Conservation (phyloP, 257 asterid genomes). For the Solanum lycopersicoides region DNA sequence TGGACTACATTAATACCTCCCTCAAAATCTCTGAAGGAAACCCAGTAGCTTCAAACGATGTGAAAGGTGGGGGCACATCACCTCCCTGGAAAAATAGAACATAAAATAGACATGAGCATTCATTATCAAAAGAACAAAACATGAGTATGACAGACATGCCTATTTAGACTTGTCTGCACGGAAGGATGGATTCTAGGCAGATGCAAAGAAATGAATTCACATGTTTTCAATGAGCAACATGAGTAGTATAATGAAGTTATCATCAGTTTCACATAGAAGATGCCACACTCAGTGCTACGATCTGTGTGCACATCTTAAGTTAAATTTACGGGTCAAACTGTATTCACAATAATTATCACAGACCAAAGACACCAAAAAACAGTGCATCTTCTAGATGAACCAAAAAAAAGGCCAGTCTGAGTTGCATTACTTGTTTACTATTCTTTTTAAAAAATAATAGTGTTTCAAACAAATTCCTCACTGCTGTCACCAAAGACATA, state of each 20-base stretch:
- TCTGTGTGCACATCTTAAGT: not conserved
- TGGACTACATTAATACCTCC: constrained; percentile 49
- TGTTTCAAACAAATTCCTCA: not conserved
- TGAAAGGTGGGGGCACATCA: constrained; percentile 70
- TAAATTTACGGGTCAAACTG: not conserved
- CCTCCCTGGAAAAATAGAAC: constrained; percentile 49
- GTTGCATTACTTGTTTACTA: not conserved
- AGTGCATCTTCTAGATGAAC: not conserved
- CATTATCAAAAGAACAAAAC: not conserved
- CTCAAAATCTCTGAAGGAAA: constrained; percentile 78
- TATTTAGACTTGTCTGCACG: not conserved
- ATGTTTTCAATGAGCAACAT: not conserved
- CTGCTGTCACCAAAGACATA: not conserved
- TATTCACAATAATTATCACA: not conserved
- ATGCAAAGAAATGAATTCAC: not conserved
- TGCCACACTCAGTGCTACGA: not conserved
- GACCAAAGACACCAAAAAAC: not conserved
- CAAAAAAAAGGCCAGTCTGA: not conserved
- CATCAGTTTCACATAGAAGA: not conserved
- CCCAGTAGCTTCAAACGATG: constrained; percentile 68
- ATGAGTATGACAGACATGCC: not conserved
- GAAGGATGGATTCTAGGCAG: not conserved
- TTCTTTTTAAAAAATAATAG: not conserved
- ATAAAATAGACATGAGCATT: not conserved
- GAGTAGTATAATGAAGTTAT: not conserved